Conservation (phyloP, 371 early-diverging fungal genomes). For the Actinomortierella ambigua region DNA sequence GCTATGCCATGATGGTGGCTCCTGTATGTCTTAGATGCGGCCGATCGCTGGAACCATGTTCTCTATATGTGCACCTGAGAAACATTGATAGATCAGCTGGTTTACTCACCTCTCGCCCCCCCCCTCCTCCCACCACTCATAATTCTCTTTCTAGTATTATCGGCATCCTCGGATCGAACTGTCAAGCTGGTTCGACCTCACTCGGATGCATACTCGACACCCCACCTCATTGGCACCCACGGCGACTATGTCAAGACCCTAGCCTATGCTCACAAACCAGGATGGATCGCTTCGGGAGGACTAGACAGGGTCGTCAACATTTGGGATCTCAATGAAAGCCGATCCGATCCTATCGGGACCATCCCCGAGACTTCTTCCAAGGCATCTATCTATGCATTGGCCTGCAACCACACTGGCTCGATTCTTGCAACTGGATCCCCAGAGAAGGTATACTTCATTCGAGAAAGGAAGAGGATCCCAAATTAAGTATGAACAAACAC, state of each 20-base stretch:
- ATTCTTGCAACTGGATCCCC: conserved; percentile 86
- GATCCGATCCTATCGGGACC: conserved; percentile 39
- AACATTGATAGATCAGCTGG: conserved; percentile 5
- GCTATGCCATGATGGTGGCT: conserved; percentile 67
- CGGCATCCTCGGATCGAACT: conserved; percentile 92
- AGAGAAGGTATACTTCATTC: conserved; percentile 80
- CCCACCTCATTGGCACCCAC: conserved; percentile 82
- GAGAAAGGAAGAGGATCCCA: conserved; percentile 97
- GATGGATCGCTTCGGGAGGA: conserved; percentile 93
- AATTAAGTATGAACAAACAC: no score
- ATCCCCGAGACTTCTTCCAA: conserved; percentile 61
- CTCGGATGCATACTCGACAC: conserved; percentile 43
- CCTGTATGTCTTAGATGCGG: conserved; percentile 44
- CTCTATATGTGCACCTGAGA: background rate
- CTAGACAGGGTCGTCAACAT: conserved; percentile 85
- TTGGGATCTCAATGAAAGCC: conserved; percentile 84
- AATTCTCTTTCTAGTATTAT: conserved; percentile 62
- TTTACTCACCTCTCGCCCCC: background rate
- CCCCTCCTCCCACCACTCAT: background rate
- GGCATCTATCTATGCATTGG: conserved; percentile 79
- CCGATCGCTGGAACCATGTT: conserved; percentile 2
- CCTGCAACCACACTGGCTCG: conserved; percentile 71
- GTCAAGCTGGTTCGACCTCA: conserved; percentile 84
- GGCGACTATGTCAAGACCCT: conserved; percentile 85
- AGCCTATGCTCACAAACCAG: conserved; percentile 68